Base-by-base conservation (phyloP, 176 grass and related monocot genomes). In the Hordeum marinum region DNA sequence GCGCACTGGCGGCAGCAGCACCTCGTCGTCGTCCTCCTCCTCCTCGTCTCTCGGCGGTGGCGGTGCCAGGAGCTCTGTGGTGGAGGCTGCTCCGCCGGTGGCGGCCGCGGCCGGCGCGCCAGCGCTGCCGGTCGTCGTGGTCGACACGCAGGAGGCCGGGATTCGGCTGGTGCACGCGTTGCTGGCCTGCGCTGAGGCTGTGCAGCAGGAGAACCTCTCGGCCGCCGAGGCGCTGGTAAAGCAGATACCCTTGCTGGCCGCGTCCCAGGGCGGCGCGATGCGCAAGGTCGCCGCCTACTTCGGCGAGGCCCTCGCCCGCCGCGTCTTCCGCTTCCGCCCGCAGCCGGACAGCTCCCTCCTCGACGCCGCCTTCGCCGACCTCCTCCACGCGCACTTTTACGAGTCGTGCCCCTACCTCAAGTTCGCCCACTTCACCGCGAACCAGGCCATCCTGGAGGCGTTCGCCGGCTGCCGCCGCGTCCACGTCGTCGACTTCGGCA, bases 371-470 rank as follows among this genome's bases (percentile, higher is more conserved):
- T 88, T 97, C 67, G 90, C 82, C 13, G 96, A 98, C 84, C 87
- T 94, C 21, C 91, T 98, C 27, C 91, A 98, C 85, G 42, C 85
- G 5, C 96, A 98, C 89, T 98, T 98, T 87, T 98, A 98, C 86
- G 96, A 98, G 82, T 92, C 92, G 20, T 94, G 93, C 77, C 96
- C 96, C 67, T 98, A 98, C 85, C 93, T 98, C 87, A 98, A 98
- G 87, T 98, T 98, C 64, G 96, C 96, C n/a, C 96, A 98, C 88
- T 98, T 98, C 91, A 98, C 96, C 41, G 96, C 96, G 0, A 98
- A 98, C 80, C 96, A 98, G 59, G 96, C 96, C 18, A 95, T 98
- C 87, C 88, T 98, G 34, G 96, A 98, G 85, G 96, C 93, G 15
- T 98, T 98, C 75, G 89, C 85, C 1, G 88, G 93, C 62, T 95